phyloP scores from a whole-genome alignment of 257 asterid species.

The Plantago elongata region DNA sequence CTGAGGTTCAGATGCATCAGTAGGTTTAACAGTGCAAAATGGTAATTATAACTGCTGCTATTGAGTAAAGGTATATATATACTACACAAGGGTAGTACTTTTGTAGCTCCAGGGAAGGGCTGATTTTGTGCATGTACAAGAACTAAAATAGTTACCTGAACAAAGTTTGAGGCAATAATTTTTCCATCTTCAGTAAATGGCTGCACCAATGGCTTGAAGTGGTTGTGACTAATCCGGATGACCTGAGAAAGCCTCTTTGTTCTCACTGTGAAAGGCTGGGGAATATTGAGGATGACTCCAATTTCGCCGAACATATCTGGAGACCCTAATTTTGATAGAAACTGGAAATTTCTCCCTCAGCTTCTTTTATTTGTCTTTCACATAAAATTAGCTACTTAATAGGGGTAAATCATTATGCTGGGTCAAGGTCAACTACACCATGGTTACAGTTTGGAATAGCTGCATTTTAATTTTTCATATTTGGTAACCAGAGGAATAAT shows the following conservation, averaged over 20 bases:
- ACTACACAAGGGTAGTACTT: background rate
- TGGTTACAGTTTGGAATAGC: background rate
- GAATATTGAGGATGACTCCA: conserved; percentile 74
- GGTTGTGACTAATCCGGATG: conserved; percentile 79
- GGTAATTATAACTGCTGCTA: conserved; percentile 12
- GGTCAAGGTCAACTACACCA: background rate
- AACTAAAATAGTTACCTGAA: conserved; percentile 50
- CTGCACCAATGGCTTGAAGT: conserved; percentile 84
- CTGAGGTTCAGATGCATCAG: conserved; percentile 39
- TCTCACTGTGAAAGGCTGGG: conserved; percentile 94
- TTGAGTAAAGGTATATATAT: background rate
- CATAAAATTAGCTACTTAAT: too few species aligned
- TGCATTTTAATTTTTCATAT: background rate
- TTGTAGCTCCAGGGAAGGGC: conserved; percentile 13
- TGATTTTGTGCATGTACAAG: conserved; percentile 5
- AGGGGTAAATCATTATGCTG: too few species aligned
- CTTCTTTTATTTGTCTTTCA: background rate
- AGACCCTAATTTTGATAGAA: conserved; percentile 50
- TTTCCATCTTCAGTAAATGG: conserved; percentile 59
- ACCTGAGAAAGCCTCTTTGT: conserved; percentile 90
- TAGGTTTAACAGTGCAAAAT: conserved; percentile 9
- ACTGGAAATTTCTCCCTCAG: conserved; percentile 41
- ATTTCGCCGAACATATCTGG: conserved; percentile 79
- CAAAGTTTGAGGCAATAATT: conserved; percentile 58
- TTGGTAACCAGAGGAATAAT: background rate